These are phyloP conservation scores for Chalara sp. DNA, from an alignment of 2,329 filamentous ascomycete species.

Conservation along the genomic window DNA sequence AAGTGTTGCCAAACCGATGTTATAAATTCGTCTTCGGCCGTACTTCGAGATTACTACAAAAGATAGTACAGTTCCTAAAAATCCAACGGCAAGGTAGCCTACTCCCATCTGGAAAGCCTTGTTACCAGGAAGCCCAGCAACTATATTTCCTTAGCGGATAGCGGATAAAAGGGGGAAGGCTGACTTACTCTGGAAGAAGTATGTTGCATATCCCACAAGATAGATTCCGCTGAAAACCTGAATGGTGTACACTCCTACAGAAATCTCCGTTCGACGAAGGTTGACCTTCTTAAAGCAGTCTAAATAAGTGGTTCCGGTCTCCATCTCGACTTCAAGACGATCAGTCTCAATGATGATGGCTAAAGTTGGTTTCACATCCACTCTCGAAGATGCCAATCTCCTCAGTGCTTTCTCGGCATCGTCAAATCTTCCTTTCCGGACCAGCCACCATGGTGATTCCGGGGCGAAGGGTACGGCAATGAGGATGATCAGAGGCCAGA, in stretches of 20 bases:
- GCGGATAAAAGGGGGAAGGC: neutral
- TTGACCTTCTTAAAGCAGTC: conserved; percentile 48
- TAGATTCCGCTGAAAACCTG: conserved; percentile 58
- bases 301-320: conserved; percentile 36
- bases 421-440: conserved; percentile 35
- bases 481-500: conserved; percentile 41
- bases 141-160: too few relatives aligned
- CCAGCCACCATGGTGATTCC: conserved; percentile 44
- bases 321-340: conserved; percentile 40
- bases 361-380: conserved; percentile 37
- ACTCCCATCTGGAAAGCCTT: conserved; percentile 31
- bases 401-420: conserved; percentile 29
- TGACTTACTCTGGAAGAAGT: conserved; percentile 41
- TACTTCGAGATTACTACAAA: conserved; percentile 42
- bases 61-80: conserved; percentile 39
- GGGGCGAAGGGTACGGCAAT: conserved; percentile 39
- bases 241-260: conserved; percentile 48
- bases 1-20: conserved; percentile 51
- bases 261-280: conserved; percentile 44
- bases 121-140: neutral
- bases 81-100: conserved; percentile 15
- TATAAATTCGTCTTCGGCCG: conserved; percentile 55
- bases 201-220: conserved; percentile 56
- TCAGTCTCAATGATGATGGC: conserved; percentile 51
- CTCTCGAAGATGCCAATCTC: conserved; percentile 15